Conservation (phyloP, 78 protist species). For the Pelomyxa schiedti region DNA sequence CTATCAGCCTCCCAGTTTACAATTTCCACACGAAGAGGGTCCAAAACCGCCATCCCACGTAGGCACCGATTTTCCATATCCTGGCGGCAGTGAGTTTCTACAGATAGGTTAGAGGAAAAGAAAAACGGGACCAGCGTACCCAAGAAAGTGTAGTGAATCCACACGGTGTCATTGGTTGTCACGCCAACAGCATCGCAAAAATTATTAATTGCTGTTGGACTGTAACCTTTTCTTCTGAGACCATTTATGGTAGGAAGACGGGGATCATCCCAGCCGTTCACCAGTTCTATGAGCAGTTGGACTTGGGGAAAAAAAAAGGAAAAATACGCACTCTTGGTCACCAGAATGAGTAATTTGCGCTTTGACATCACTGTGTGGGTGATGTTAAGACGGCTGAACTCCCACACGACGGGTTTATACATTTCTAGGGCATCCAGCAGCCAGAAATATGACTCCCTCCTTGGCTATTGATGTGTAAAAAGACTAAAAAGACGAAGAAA, state of each 20-base stretch:
- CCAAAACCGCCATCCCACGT: conserved; percentile 58
- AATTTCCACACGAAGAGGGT: conserved; percentile 58
- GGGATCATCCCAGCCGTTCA: conserved; percentile 98
- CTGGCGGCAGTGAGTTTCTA: conserved; percentile 27
- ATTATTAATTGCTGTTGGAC: conserved; percentile 73
- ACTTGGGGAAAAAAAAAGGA: background rate
- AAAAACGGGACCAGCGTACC: conserved; percentile 43
- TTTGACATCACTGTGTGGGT: conserved; percentile 84
- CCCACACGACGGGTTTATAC: conserved; percentile 95
- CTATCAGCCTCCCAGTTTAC: conserved; percentile 17
- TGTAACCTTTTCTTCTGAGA: conserved; percentile 84
- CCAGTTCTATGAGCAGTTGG: conserved; percentile 5
- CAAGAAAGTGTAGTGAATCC: conserved; percentile 40
- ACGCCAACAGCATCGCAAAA: conserved; percentile 87
- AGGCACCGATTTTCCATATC: conserved; percentile 34
- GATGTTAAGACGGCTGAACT: conserved; percentile 84
- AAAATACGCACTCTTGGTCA: conserved; percentile 11
- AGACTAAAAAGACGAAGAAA: background rate
- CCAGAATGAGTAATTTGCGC: conserved; percentile 76
- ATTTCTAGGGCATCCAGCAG: conserved; percentile 67
- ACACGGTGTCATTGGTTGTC: conserved; percentile 44
- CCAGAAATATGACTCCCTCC: conserved; percentile 90
- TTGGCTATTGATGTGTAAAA: conserved; percentile 21
- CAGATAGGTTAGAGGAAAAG: background rate
- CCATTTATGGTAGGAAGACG: conserved; percentile 84